Base-by-base conservation (phyloP, 2,329 filamentous ascomycete species). In the Elsinoe fawcettii region DNA sequence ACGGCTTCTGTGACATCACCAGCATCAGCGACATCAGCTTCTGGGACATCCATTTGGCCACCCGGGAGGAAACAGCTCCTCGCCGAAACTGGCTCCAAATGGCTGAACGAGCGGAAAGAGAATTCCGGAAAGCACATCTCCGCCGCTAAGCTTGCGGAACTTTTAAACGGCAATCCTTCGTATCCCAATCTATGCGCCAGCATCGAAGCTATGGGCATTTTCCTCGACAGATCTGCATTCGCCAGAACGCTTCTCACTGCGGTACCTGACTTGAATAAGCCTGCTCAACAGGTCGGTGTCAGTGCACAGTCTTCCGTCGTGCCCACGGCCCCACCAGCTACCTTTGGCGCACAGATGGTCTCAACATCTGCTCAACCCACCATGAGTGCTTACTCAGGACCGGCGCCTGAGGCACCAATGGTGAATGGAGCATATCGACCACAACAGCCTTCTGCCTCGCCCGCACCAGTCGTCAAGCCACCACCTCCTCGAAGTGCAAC, bases 181-280 rank as follows among this genome's bases (percentile, higher is more conserved):
- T 83, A 83, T 60, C 74, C 76, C 59, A 73, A 79, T 53, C 66
- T 83, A 2, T 84, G 81, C 62, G 74, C 79, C 59, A 70, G 72
- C 46, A 66, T 83, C 4, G 80, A 84, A 60, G 64, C 62, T 1
- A 72, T 72, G 62, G 77, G 76, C 0, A 68, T 81, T 14, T 70
- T 66, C 30, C 70, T 83, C 32, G 76, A 82, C 60, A 71, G 79
- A 56, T 74, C 77, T 5, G 67, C 71, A 0, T 78, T 84, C 62
- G 81, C 81, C 9, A 73, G 76, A 60, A 74, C 73, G 60, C 65
- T 84, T 14, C 70, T 80, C 5, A 65, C 67, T 37, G 72, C 73
- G 23, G 71, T 77, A 0, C 73, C 76, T 9, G 73, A 77, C 59
- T 64, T 71, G 9, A 71, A 71, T 66, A 39, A 60, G 62, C 20